Evolutionary conservation across 148 eudicot species (phyloP), one percentile per base, ranked within the genome.

Genomic region (Vaccinium myrtillus): DNA sequence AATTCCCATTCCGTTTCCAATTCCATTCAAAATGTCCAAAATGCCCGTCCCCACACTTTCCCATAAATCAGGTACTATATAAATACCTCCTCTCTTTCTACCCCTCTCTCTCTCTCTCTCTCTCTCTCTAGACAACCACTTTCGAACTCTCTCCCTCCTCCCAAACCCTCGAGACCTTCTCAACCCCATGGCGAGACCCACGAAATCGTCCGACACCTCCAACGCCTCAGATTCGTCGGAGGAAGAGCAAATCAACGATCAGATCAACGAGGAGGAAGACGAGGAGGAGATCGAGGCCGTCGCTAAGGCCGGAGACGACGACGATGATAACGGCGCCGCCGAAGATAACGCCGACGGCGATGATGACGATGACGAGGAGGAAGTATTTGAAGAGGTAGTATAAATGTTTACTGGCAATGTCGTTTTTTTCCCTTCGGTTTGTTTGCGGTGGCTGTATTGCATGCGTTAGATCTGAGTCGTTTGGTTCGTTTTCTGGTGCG

Each of bases 211-310:
- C 43, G 78, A 85, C 21, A 23, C 48, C 18, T 82, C 89, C 21
- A 84, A 84, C 74, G 90, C 82, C 12, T 91, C 91, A 5, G 75
- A 87, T 84, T 90, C 92, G 0, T 92, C 94, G 5, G 90, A 87
- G 27, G 92, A 93, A n/a, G 93, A 93, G 61, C 92, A 87, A 55
- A 50, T 88, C 27, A 84, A 88, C 78, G 88, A 90, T 16, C 92
- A 88, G 86, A 82, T 87, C 63, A 87, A 83, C 58, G 90, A 90
- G 8, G 91, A 87, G n/a, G 92, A 86, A n/a, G 94, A 92, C 56
- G 94, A 93, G 39, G 96, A 93, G 53, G 95, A 93, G 86, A 92
- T 93, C 70, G 89, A 92, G 87, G 94, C 93, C 58, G 94, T 93
- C 2, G 94, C 90, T 3, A 77, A 90, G 59, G 51, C 91, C 19